Base-by-base conservation (phyloP, 257 asterid genomes). In the Plantago elongata region DNA sequence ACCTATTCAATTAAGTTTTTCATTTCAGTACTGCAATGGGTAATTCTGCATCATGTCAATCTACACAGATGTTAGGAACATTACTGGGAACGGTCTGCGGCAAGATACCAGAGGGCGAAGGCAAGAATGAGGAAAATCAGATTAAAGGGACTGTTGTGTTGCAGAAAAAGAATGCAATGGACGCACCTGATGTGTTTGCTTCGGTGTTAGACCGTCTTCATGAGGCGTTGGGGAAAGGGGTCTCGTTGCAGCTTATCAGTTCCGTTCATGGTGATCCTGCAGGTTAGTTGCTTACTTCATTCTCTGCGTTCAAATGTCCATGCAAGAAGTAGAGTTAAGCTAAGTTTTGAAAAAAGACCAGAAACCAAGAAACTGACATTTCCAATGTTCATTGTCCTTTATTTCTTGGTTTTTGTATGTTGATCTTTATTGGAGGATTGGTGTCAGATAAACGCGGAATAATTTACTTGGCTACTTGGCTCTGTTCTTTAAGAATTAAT, bases 191-290 rank as follows among this genome's bases (percentile, higher is more conserved):
- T 60, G 30, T 72, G 0, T 57, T 74, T 8, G 77, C 94, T 27
- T 77, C 95, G 0, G 0, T 79, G 9, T 57, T 81, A 7, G 98
- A 91, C 71, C 84, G 85, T 11, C 0, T 86, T 49, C 59, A 81
- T 9, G 95, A 92, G 73, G 61, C 81, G 16, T 67, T 80, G 9
- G 87, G 88, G 27, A 79, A 70, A 77, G 82, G 88, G 9, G 83
- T 91, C 16, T 75, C 85, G 0, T 45, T 91, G 5, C 94, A 83
- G 81, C 93, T 91, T 37, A 64, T 91, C 77, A 84, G 93, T 48
- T 62, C 90, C 13, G 75, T 49, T 11, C 72, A 63, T 51, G 40
- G 52, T 55, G 78, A 84, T 7, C 69, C 81, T 44, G 85, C 40
- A 34, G 40, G 93, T 85, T 50, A 51, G 65, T 51, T 37, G 0